Base-by-base conservation (phyloP, 1,139 yeast genomes). In the Wickerhamiella pararugosa region DNA sequence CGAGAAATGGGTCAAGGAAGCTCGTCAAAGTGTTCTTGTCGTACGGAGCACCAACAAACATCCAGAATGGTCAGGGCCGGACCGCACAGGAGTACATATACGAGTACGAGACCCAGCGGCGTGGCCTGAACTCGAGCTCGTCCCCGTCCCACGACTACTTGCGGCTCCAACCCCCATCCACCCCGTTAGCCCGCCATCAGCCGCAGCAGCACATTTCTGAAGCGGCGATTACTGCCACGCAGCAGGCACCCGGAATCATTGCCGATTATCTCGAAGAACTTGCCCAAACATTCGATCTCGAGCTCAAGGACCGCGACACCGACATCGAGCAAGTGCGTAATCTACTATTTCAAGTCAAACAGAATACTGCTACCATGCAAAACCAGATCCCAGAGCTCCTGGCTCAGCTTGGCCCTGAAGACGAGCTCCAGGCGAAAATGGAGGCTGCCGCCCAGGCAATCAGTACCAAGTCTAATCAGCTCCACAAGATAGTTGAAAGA, bases 11-110 rank as follows among this genome's bases (percentile, higher is more conserved):
- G 36, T 83, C 90, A 43, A 74, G 77, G 51, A 76, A 76, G 53
- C 76, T 90, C 49, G 79, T 82, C 52, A 76, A 79, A 49, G 76
- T 80, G 1, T 66, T 90, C 41, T 62, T 84, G 10, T 71, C 74
- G 34, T 79, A 81, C 59, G 82, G 79, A 50, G 90, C 87, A 9
- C 71, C 75, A 46, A 71, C 81, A 21, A 78, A 79, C 51, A 66
- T 86, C 36, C 70, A 75, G 34, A 87, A 90, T 59, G 71, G 76
- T 49, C 73, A 75, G 31, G 81, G 86, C 10, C 70, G 75, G 46
- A 74, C 84, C 0, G 84, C 86, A 1, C 82, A 81, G 50, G 93
- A 82, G 53, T 76, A 76, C 64, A 60, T 76, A 47, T 65, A 65
- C 34, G 69, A 67, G 41, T 67, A 67, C 47, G 43, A 42, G 36